Evolutionary conservation across 192 early-diverging fungal genomes (phyloP).

Genomic region (Geranomyces variabilis): DNA sequence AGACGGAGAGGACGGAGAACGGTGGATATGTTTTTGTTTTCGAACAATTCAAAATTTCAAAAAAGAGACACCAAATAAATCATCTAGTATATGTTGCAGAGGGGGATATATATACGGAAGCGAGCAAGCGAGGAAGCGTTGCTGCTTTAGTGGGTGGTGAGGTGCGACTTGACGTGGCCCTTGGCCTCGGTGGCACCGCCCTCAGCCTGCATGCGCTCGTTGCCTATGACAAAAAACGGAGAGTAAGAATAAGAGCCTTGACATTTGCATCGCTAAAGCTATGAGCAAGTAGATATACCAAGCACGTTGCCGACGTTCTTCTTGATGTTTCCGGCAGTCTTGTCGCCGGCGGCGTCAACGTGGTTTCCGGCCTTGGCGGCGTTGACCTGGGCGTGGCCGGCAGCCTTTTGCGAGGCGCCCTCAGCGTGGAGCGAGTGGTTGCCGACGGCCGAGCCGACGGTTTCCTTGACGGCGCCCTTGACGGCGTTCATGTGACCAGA

Average conservation of each 20-base stretch:
- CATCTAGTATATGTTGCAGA: no score
- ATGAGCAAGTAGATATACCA: no score
- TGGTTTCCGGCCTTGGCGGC: conserved; percentile 10
- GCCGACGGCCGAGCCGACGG: conserved; percentile 18
- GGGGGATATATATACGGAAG: no score
- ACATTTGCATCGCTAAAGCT: no score
- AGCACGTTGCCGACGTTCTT: conserved; percentile 38
- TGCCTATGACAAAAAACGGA: neutral
- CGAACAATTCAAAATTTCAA: no score
- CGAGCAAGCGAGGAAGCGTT: no score
- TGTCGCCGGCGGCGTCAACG: conserved; percentile 18
- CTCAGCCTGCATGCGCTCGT: conserved; percentile 41
- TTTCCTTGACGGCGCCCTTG: conserved; percentile 34
- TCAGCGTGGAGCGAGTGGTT: conserved; percentile 16
- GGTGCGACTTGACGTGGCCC: conserved; percentile 24
- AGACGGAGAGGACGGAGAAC: no score
- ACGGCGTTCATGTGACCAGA: conserved; percentile 27
- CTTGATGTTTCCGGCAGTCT: conserved; percentile 35
- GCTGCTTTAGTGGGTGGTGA: no score
- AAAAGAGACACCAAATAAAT: no score
- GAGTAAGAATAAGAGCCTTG: no score
- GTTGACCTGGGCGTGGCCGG: conserved; percentile 29
- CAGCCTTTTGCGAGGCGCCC: conserved; percentile 24
- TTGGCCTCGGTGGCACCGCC: conserved; percentile 36
- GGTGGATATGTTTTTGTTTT: no score